Evolutionary conservation across 2,329 filamentous ascomycete species (phyloP).

Genomic region (Fusarium guadeloupense): DNA sequence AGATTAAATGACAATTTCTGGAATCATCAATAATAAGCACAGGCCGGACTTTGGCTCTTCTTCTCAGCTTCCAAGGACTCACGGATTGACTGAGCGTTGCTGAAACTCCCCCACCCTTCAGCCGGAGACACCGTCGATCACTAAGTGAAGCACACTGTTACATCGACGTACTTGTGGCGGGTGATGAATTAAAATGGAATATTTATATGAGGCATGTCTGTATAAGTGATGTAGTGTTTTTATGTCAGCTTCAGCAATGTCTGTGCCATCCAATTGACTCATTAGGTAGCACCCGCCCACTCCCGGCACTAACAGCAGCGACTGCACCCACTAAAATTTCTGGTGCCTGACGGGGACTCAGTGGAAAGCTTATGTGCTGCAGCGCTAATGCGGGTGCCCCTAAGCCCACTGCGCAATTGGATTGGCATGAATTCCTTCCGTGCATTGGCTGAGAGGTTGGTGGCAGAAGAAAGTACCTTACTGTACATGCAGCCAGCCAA

Average conservation of each 20-base stretch:
- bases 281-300: not conserved
- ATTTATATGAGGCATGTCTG: not conserved
- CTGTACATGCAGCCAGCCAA: not conserved
- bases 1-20: slow-evolving; percentile 6
- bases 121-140: slow-evolving; percentile 12
- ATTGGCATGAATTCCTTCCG: slow-evolving; percentile 34
- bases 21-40: slow-evolving; percentile 31
- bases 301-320: slow-evolving; percentile 32
- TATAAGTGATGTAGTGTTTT: slow-evolving; percentile 2
- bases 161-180: too few relatives aligned
- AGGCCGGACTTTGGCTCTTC: slow-evolving; percentile 22
- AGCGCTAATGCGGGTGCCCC: slow-evolving; percentile 37
- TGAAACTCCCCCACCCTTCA: slow-evolving; percentile 25
- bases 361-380: slow-evolving; percentile 3
- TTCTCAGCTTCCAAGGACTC: not conserved
- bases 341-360: slow-evolving; percentile 27
- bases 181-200: slow-evolving; percentile 9
- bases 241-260: not conserved
- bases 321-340: slow-evolving; percentile 21
- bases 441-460: slow-evolving; percentile 14
- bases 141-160: not conserved
- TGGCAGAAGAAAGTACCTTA: slow-evolving; percentile 9
- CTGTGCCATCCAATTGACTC: not conserved
- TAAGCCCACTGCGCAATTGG: slow-evolving; percentile 21
- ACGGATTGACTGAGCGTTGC: not conserved